Evolutionary conservation across 1,284 basidiomycete species (phyloP), one percentile per base, ranked within the genome.

Genomic region (Entoloma clypeatum): DNA sequence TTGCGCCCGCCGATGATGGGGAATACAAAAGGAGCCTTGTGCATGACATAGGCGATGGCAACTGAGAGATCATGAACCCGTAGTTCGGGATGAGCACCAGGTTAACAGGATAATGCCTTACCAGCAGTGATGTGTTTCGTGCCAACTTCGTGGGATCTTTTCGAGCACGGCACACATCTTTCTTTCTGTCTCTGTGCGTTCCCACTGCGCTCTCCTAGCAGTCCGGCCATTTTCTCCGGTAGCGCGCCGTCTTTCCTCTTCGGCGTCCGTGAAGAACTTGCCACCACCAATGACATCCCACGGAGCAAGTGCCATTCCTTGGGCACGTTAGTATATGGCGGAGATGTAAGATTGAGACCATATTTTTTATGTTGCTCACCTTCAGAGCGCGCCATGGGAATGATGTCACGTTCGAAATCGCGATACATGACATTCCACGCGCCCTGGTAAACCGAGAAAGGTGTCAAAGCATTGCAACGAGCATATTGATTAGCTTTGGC

Each of bases 391-490:
- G 67, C 68, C 72, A 75, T 74, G 2, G 71, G 72, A 27, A 74
- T 62, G 40, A 74, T 72, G 4, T 74, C 72, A 5, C 71, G 61
- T 54, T 75, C 73, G 39, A 74, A 73, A 72, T 33, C 62, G 11
- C 74, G 65, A 18, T 67, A 54, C 56, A 72, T 59, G 29, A 75
- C 60, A 38, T 66, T 74, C 72, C 72, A 78, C 6, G 48, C 48
- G 10, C 75, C 75, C 58, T 77, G 73, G 47, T 78, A 78, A 18
- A 77, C 60, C 13, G 60, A 58, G 52, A 78, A 79, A 7, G 69
- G 74, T 2, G 71, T 69, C 49, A 72, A 57, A 1, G 64, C 72
- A 43, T 74, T 62, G 16, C 68, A 64, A 0, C 64, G 56, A 0
- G 69, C 69, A 40, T 69, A 71, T 40, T 64, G 58, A 44, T 71